Percentiles rank a stretch among this genome's conserved stretches.
These are phyloP conservation scores for Serpula lacrymans DNA, from an alignment of 768 basidiomycete genomes.

Conservation along the genomic window DNA sequence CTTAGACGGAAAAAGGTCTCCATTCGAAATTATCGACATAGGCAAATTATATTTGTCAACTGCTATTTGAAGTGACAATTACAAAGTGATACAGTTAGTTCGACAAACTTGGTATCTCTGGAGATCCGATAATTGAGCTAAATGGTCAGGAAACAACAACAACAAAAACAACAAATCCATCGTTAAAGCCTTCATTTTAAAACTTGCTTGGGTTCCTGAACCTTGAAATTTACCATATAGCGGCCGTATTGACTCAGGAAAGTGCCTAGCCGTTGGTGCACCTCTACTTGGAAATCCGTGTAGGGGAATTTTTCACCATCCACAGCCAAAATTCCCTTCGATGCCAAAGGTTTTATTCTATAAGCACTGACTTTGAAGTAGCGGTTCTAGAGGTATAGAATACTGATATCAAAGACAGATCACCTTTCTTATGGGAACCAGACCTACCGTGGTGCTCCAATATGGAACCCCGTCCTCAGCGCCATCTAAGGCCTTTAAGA, in stretches of 20 bases:
- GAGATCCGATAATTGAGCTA: too few relatives aligned
- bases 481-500: conserved; percentile 54
- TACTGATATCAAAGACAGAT: conserved; percentile 8
- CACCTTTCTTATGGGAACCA: conserved; percentile 1
- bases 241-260: conserved; percentile 53
- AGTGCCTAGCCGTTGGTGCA: conserved; percentile 63
- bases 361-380: conserved; percentile 77
- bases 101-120: too few relatives aligned
- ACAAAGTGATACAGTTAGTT: too few relatives aligned
- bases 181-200: too few relatives aligned
- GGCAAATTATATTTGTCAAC: too few relatives aligned
- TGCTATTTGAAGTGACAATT: too few relatives aligned
- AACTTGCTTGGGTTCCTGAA: too few relatives aligned
- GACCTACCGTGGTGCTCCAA: conserved; percentile 58
- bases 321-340: conserved; percentile 57
- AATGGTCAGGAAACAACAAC: too few relatives aligned
- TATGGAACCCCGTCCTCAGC: conserved; percentile 59
- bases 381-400: conserved; percentile 42
- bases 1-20: too few relatives aligned
- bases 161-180: too few relatives aligned
- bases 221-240: conserved; percentile 54
- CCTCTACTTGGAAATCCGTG: conserved; percentile 73
- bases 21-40: too few relatives aligned
- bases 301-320: conserved; percentile 81
- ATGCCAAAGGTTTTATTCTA: conserved; percentile 57